These are phyloP conservation scores for Melanomma pulvis-pyrius DNA, from an alignment of 495 filamentous ascomycete species.

Conservation along the genomic window DNA sequence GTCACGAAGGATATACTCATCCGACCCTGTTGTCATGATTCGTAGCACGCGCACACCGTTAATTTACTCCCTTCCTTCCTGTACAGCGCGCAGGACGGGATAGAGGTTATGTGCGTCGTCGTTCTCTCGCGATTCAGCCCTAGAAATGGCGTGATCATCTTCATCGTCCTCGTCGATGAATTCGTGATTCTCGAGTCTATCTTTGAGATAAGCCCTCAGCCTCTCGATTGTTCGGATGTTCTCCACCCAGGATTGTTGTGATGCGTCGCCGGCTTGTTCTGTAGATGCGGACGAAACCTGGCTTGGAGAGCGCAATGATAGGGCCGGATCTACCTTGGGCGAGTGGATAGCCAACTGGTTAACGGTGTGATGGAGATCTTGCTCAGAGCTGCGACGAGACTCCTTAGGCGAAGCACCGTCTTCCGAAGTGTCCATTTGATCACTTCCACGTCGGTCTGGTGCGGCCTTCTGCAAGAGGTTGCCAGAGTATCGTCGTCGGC, in stretches of 20 bases:
- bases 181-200: constrained; percentile 64
- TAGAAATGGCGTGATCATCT: neutral
- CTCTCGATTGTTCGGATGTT: constrained; percentile 79
- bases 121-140: constrained; percentile 20
- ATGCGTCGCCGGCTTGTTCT: constrained; percentile 30
- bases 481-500: constrained; percentile 83
- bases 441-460: constrained; percentile 44
- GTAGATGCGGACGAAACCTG: constrained; percentile 33
- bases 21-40: constrained; percentile 2
- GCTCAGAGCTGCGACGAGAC: constrained; percentile 30
- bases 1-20: neutral
- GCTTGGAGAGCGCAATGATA: constrained; percentile 38
- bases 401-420: constrained; percentile 51
- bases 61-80: constrained; percentile 29
- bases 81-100: constrained; percentile 40
- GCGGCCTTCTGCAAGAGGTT: constrained; percentile 75
- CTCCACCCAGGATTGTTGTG: constrained; percentile 78
- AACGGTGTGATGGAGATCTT: constrained; percentile 33
- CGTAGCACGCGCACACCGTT: neutral
- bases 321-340: constrained; percentile 37
- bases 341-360: constrained; percentile 38
- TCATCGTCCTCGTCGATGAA: constrained; percentile 50
- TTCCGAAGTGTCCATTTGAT: constrained; percentile 61
- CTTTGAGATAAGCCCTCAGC: constrained; percentile 67
- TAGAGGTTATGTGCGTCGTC: constrained; percentile 41